Evolutionary conservation across 108 stramenopile species (phyloP).

Genomic region (Nannochloropsis oceanica): DNA sequence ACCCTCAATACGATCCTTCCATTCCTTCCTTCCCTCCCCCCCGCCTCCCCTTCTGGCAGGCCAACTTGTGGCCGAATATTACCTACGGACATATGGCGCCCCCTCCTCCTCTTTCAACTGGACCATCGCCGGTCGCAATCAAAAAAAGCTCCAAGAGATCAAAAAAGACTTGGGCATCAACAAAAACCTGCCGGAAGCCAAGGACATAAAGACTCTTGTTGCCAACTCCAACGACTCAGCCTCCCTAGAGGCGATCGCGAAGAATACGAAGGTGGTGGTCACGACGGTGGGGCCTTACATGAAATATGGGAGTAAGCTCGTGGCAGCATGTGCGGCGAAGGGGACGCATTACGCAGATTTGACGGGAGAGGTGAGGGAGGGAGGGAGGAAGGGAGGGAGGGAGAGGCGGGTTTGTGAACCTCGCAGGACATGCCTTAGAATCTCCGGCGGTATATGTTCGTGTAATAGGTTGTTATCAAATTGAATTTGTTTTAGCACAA

Average conservation of each 20-base stretch:
- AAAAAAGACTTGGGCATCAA: background rate
- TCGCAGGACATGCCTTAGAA: no score
- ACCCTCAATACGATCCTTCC: no score
- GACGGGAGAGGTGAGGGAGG: slow-evolving; percentile 69
- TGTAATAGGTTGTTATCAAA: background rate
- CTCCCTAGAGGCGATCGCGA: slow-evolving; percentile 50
- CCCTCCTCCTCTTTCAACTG: slow-evolving; percentile 20
- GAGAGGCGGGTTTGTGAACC: no score
- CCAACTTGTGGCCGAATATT: slow-evolving; percentile 22
- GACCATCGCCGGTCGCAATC: background rate
- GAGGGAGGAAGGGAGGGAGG: background rate
- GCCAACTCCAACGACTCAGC: slow-evolving; percentile 34
- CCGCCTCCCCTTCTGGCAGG: background rate
- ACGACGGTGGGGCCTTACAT: slow-evolving; percentile 76
- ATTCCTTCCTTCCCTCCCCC: background rate
- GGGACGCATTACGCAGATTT: slow-evolving; percentile 79
- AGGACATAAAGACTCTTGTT: slow-evolving; percentile 3
- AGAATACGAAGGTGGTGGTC: slow-evolving; percentile 51
- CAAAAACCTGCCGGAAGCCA: background rate
- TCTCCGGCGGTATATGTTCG: no score
- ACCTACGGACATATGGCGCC: slow-evolving; percentile 20
- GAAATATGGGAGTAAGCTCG: slow-evolving; percentile 54
- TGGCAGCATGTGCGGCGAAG: slow-evolving; percentile 52
- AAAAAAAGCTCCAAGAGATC: background rate
- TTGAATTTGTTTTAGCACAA: background rate